These are phyloP conservation scores for Botrytis hyacinthi DNA, from an alignment of 2,329 filamentous ascomycete genomes.

Conservation along the genomic window DNA sequence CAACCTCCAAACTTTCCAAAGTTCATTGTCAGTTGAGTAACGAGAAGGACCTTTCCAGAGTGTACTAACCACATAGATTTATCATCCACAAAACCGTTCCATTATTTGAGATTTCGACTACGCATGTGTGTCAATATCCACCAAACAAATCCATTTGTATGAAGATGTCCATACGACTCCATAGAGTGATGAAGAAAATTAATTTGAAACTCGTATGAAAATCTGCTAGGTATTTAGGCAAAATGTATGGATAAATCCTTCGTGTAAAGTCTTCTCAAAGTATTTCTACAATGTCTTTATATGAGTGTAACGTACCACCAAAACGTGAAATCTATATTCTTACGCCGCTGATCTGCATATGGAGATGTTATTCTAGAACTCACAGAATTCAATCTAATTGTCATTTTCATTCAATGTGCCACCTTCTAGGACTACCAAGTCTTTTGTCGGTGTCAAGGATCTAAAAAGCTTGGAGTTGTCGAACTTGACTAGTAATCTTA, in stretches of 20 bases:
- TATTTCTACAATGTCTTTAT: neutral
- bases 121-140: constrained; percentile 5
- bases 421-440: neutral
- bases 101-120: neutral
- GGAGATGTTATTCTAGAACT: neutral
- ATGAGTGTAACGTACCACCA: neutral
- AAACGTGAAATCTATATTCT: neutral
- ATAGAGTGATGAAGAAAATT: neutral
- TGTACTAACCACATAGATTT: neutral
- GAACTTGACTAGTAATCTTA: neutral
- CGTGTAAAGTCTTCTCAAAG: neutral
- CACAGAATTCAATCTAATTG: neutral
- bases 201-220: neutral
- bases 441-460: neutral
- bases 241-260: constrained; percentile 12
- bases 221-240: constrained; percentile 1
- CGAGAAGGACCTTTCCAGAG: neutral
- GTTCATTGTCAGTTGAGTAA: neutral
- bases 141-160: constrained; percentile 9
- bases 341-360: neutral
- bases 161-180: neutral
- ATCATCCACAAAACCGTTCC: neutral
- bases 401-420: neutral
- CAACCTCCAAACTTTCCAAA: neutral
- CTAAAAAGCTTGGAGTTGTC: neutral